A percentile compares a stretch with the other conserved stretches of the same genome.
Evolutionary conservation across 345 rosid species (phyloP).

Genomic region (Eutrema yunnanense): DNA sequence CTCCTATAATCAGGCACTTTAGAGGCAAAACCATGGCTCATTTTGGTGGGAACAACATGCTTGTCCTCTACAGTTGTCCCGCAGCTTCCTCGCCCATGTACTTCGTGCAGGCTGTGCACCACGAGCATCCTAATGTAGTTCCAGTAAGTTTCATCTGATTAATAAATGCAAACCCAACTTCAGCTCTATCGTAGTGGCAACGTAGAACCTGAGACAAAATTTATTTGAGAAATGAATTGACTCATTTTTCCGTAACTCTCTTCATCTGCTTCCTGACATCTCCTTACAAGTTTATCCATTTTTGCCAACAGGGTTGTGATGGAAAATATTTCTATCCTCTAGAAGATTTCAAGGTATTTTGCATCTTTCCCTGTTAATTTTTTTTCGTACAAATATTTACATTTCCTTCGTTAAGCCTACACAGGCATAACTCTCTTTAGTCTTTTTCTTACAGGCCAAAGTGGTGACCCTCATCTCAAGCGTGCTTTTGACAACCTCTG

Average conservation of each 20-base stretch:
- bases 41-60: slow-evolving; percentile 81
- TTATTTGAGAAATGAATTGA: background rate
- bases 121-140: slow-evolving; percentile 72
- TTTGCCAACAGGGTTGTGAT: slow-evolving; percentile 55
- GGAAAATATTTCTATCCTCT: slow-evolving; percentile 66
- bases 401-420: background rate
- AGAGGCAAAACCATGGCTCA: slow-evolving; percentile 72
- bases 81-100: slow-evolving; percentile 57
- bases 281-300: slow-evolving; percentile 1
- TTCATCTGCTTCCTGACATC: background rate
- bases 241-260: background rate
- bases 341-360: slow-evolving; percentile 73
- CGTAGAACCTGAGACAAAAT: background rate
- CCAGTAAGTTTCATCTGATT: slow-evolving; percentile 46
- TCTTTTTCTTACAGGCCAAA: slow-evolving; percentile 40
- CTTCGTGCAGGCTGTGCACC: slow-evolving; percentile 79
- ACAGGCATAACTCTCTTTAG: background rate
- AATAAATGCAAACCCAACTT: slow-evolving; percentile 1
- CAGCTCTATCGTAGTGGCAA: background rate
- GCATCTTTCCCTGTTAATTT: background rate
- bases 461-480: slow-evolving; percentile 69
- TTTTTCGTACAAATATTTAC: background rate
- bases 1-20: slow-evolving; percentile 78
- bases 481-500: slow-evolving; percentile 62
- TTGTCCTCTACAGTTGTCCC: slow-evolving; percentile 75